A percentile compares a stretch with the other conserved stretches of the same genome.
These are phyloP conservation scores for Alternaria angustiovoidea DNA, from an alignment of 2,329 filamentous ascomycete genomes.

Conservation along the genomic window DNA sequence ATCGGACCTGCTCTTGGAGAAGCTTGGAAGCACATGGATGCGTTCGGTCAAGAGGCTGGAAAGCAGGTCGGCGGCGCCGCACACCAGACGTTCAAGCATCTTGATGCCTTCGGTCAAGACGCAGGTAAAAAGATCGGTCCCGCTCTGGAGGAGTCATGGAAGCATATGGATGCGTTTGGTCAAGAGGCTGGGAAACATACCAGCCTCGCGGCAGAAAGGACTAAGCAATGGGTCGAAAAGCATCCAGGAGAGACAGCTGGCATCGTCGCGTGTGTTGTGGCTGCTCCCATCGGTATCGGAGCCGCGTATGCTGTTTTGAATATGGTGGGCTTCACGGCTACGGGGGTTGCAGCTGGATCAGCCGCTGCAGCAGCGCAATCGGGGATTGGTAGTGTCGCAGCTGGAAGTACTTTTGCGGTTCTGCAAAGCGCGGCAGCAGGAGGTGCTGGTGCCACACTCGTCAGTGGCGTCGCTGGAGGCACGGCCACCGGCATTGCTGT, in stretches of 20 bases:
- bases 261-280: slow-evolving; percentile 13
- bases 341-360: slow-evolving; percentile 23
- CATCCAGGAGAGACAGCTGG: slow-evolving; percentile 19
- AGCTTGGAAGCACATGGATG: slow-evolving; percentile 11
- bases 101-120: slow-evolving; percentile 14
- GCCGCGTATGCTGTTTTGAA: slow-evolving; percentile 4
- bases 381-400: slow-evolving; percentile 22
- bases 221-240: slow-evolving; percentile 20
- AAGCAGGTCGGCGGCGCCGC: slow-evolving; percentile 1
- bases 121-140: slow-evolving; percentile 2
- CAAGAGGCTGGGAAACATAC: slow-evolving; percentile 12
- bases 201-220: not conserved
- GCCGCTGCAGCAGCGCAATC: slow-evolving; percentile 23
- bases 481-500: slow-evolving; percentile 7
- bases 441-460: slow-evolving; percentile 16
- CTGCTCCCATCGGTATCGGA: slow-evolving; percentile 14
- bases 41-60: slow-evolving; percentile 8
- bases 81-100: not conserved
- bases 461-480: slow-evolving; percentile 22
- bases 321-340: slow-evolving; percentile 19
- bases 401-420: slow-evolving; percentile 24
- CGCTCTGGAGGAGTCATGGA: slow-evolving; percentile 14
- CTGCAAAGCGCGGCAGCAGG: slow-evolving; percentile 32
- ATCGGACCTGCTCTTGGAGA: slow-evolving; percentile 7
- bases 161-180: slow-evolving; percentile 8